These are phyloP conservation scores for Phytophthora cryptogea DNA, from an alignment of 352 stramenopile species.

Conservation along the genomic window DNA sequence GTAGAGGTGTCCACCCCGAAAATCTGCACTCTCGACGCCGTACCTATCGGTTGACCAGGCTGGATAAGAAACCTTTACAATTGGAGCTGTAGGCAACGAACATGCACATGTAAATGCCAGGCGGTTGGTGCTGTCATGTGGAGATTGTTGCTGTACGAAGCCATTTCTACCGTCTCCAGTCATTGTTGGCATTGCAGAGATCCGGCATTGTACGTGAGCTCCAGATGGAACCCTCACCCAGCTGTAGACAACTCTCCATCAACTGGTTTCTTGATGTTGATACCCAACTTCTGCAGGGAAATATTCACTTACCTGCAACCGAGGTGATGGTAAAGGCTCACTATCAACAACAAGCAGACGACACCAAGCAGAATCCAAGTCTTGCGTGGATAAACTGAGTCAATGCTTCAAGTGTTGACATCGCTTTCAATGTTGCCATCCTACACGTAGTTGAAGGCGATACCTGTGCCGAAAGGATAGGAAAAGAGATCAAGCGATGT, in stretches of 20 bases:
- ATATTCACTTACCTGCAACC: slow-evolving; percentile 1
- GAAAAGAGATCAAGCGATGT: too few relatives aligned
- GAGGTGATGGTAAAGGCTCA: slow-evolving; percentile 18
- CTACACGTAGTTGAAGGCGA: neutral
- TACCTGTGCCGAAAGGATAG: neutral
- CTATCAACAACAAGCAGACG: slow-evolving; percentile 16
- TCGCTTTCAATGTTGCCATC: neutral
- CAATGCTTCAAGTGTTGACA: neutral
- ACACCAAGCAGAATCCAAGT: neutral
- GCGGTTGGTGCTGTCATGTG: slow-evolving; percentile 16
- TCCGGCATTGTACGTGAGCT: slow-evolving; percentile 7
- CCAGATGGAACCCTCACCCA: slow-evolving; percentile 18
- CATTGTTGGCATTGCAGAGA: slow-evolving; percentile 3
- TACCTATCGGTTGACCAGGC: slow-evolving; percentile 31
- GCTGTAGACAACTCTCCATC: slow-evolving; percentile 27
- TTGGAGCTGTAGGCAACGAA: neutral
- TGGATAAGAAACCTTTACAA: slow-evolving; percentile 34
- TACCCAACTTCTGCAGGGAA: slow-evolving; percentile 11
- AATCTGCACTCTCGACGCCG: slow-evolving; percentile 12
- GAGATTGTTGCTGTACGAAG: slow-evolving; percentile 3
- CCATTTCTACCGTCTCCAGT: slow-evolving; percentile 5
- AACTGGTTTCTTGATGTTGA: slow-evolving; percentile 17
- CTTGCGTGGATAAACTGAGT: neutral
- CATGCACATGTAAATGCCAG: slow-evolving; percentile 19
- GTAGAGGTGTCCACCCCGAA: slow-evolving; percentile 19